Base-by-base conservation (phyloP, 2,329 filamentous ascomycete genomes). In the Colletotrichum cordylinicola region DNA sequence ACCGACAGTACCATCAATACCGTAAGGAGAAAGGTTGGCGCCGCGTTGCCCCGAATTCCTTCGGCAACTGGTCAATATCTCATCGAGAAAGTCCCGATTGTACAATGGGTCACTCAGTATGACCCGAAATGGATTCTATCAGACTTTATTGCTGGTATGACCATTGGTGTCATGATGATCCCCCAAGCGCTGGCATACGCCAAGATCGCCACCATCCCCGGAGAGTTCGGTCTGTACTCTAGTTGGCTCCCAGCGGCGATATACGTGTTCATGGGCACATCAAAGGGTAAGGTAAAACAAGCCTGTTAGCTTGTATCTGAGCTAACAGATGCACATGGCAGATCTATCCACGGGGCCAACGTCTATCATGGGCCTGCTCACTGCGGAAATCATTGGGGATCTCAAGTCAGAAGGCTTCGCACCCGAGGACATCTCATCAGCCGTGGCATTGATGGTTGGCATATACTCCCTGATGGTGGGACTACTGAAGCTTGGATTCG, bases 281-380 rank as follows among this genome's bases (percentile, higher is more conserved):
- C 91, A 0, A 93, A 92, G 82, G 91, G 91, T 90, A 75, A 79
- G 81, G 3, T 0, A 5, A 6, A 37, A n/a, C 7, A 2, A 21
- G 10, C 24, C 1, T 21, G 3, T 31, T 13, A 35, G 58, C 13
- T 61, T 31, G 0, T 21, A 33, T 33, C 24, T 69, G 15, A 43
- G 33, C 15, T 18, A 43, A 58, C 9, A n/a, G 6, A 16, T 8
- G 10, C 18, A 21, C 60, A 75, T 27, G 78, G 1, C 60, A 91
- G 91, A 92, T 81, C 82, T 93, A 6, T 93, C 91, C 1, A 90
- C 89, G 1, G 91, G 92, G 6, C 92, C 92, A 15, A 94, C 92
- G 0, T 93, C 91, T 0, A 89, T 93, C 31, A 89, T 93, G 73
- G 91, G 91, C 9, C 87, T 94, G 2, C 85, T 93, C 31, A 93